Conservation (phyloP, 192 early-diverging fungal genomes). For the Podila minutissima region DNA sequence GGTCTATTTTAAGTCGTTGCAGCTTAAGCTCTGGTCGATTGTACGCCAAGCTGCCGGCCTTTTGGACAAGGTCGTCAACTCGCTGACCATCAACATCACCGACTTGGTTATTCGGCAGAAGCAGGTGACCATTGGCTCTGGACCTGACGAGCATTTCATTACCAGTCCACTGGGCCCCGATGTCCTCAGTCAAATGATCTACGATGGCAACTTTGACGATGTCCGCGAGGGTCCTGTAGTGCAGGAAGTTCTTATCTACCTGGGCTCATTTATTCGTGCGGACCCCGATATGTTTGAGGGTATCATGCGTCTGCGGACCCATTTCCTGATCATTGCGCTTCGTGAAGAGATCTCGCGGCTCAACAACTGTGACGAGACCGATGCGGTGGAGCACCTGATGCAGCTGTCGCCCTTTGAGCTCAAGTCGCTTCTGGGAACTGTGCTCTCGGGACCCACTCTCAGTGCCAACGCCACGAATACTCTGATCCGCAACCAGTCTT, state of each 20-base stretch:
- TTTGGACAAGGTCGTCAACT: slow-evolving; percentile 77
- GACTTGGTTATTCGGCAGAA: slow-evolving; percentile 83
- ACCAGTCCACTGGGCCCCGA: slow-evolving; percentile 76
- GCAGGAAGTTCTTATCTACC: slow-evolving; percentile 84
- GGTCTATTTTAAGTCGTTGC: slow-evolving; percentile 82
- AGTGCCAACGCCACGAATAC: slow-evolving; percentile 53
- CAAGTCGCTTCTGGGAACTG: slow-evolving; percentile 76
- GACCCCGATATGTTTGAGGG: slow-evolving; percentile 79
- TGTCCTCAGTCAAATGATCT: slow-evolving; percentile 72
- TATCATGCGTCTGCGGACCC: slow-evolving; percentile 83
- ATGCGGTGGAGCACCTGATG: slow-evolving; percentile 84
- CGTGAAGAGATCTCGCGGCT: slow-evolving; percentile 85
- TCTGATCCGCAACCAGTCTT: slow-evolving; percentile 53
- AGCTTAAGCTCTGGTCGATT: slow-evolving; percentile 79
- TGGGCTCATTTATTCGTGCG: slow-evolving; percentile 78
- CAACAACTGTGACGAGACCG: slow-evolving; percentile 78
- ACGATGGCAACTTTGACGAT: slow-evolving; percentile 73
- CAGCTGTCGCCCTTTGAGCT: slow-evolving; percentile 84
- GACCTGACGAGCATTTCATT: slow-evolving; percentile 72
- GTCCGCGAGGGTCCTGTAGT: slow-evolving; percentile 85
- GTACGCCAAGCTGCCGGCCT: slow-evolving; percentile 85
- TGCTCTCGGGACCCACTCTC: slow-evolving; percentile 71
- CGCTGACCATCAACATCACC: slow-evolving; percentile 80
- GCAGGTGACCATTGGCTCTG: slow-evolving; percentile 81
- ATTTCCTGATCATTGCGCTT: slow-evolving; percentile 87